Evolutionary conservation across 805 yeast genomes (phyloP).

Genomic region (Monosporozyma aquatica): DNA sequence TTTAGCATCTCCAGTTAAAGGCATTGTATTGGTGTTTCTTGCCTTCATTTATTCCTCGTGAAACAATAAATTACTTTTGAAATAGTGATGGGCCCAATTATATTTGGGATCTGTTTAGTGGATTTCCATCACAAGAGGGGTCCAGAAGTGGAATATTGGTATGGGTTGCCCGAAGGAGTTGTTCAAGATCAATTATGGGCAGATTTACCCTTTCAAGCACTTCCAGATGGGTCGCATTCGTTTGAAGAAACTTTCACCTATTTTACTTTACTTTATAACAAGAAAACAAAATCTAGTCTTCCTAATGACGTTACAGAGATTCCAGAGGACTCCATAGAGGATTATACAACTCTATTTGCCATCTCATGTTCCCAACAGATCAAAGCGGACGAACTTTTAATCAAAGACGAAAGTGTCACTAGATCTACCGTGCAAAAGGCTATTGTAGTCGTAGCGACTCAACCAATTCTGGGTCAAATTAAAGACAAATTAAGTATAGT

Average conservation of each 20-base stretch:
- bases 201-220: conserved; percentile 82
- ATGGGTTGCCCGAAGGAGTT: conserved; percentile 36
- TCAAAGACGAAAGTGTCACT: conserved; percentile 55
- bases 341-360: conserved; percentile 74
- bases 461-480: conserved; percentile 81
- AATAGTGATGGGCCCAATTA: conserved; percentile 29
- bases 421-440: conserved; percentile 88
- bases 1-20: too few species aligned
- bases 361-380: conserved; percentile 89
- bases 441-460: conserved; percentile 73
- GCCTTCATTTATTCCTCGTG: too few species aligned
- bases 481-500: conserved; percentile 86
- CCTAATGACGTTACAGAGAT: conserved; percentile 35
- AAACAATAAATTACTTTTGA: too few species aligned
- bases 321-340: conserved; percentile 25
- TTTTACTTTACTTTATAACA: conserved; percentile 73
- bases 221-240: conserved; percentile 93
- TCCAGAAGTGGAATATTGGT: conserved; percentile 92
- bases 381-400: conserved; percentile 47
- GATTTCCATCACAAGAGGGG: conserved; percentile 91
- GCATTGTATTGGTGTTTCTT: too few species aligned
- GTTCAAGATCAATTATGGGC: conserved; percentile 54
- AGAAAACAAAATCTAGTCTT: conserved; percentile 29
- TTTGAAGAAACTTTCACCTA: conserved; percentile 90
- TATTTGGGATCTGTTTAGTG: conserved; percentile 80